Conservation (phyloP, 2,329 filamentous ascomycete species). For the Aspergillus ochraceus region DNA sequence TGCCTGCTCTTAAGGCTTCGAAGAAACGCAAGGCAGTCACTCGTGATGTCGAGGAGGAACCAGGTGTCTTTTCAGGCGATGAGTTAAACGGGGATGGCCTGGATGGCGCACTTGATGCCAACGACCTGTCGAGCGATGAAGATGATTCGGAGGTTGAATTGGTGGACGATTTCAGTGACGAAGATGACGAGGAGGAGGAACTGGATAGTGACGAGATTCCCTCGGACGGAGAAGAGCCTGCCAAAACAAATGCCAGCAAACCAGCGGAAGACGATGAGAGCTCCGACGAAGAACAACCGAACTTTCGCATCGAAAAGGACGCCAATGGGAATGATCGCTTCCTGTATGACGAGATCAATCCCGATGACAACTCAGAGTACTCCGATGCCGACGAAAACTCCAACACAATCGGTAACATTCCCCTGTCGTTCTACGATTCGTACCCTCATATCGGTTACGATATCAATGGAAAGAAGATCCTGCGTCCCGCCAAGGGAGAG, state of each 20-base stretch:
- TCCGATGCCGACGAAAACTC: slow-evolving; percentile 74
- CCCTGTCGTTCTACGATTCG: slow-evolving; percentile 90
- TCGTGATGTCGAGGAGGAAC: slow-evolving; percentile 51
- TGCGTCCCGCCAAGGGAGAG: slow-evolving; percentile 90
- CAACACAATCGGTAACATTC: slow-evolving; percentile 96
- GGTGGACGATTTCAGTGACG: slow-evolving; percentile 54
- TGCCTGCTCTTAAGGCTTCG: slow-evolving; percentile 40
- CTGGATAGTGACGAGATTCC: slow-evolving; percentile 54
- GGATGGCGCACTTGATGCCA: slow-evolving; percentile 44
- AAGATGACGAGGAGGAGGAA: slow-evolving; percentile 49
- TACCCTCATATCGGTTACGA: slow-evolving; percentile 99
- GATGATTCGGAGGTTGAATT: slow-evolving; percentile 54
- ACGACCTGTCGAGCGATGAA: slow-evolving; percentile 39
- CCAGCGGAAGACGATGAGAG: slow-evolving; percentile 15
- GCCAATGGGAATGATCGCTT: slow-evolving; percentile 90
- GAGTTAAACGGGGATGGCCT: slow-evolving; percentile 53
- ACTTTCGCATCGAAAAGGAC: slow-evolving; percentile 68
- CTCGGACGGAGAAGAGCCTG: slow-evolving; percentile 45
- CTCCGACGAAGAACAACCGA: slow-evolving; percentile 46
- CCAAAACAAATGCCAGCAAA: slow-evolving; percentile 36
- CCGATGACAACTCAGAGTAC: slow-evolving; percentile 94
- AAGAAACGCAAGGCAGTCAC: slow-evolving; percentile 67
- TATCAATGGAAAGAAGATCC: slow-evolving; percentile 97
- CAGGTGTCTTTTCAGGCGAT: slow-evolving; percentile 58
- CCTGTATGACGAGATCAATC: slow-evolving; percentile 89